These are phyloP conservation scores for Calonectria multiphialidica DNA, from an alignment of 2,329 filamentous ascomycete genomes.

Conservation along the genomic window DNA sequence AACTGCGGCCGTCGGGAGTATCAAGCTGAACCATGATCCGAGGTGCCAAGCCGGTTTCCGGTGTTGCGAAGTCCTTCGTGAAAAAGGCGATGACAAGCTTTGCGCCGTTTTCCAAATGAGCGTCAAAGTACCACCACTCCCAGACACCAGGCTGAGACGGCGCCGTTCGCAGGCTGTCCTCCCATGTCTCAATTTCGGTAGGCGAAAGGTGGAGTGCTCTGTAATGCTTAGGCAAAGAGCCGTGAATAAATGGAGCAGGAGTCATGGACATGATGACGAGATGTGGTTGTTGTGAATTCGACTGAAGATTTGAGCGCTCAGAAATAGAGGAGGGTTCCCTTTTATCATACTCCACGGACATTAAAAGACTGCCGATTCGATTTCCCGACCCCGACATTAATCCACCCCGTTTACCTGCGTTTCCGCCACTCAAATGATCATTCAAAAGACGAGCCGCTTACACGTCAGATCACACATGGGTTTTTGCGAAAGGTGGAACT, in stretches of 20 bases:
- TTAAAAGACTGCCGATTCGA: no score
- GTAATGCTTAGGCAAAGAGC: background rate
- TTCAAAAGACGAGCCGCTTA: no score
- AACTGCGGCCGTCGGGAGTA: slow-evolving; percentile 5
- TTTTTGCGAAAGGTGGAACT: no score
- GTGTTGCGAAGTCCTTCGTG: background rate
- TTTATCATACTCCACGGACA: no score
- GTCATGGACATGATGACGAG: background rate
- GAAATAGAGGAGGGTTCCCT: no score
- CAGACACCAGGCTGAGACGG: background rate
- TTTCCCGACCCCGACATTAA: no score
- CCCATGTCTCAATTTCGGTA: background rate
- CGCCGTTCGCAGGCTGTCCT: background rate
- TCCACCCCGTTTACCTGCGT: no score
- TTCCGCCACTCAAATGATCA: no score
- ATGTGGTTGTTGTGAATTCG: no score
- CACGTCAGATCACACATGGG: no score
- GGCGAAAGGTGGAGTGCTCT: background rate
- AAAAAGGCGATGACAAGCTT: slow-evolving; percentile 9
- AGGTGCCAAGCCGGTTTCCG: background rate
- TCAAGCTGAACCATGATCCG: slow-evolving; percentile 8
- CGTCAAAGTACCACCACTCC: slow-evolving; percentile 15
- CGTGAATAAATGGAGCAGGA: background rate
- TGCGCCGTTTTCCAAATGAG: slow-evolving; percentile 5
- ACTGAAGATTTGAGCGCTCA: no score